Base-by-base conservation (phyloP, 768 basidiomycete species). In the Hygrocybe coccinea region DNA sequence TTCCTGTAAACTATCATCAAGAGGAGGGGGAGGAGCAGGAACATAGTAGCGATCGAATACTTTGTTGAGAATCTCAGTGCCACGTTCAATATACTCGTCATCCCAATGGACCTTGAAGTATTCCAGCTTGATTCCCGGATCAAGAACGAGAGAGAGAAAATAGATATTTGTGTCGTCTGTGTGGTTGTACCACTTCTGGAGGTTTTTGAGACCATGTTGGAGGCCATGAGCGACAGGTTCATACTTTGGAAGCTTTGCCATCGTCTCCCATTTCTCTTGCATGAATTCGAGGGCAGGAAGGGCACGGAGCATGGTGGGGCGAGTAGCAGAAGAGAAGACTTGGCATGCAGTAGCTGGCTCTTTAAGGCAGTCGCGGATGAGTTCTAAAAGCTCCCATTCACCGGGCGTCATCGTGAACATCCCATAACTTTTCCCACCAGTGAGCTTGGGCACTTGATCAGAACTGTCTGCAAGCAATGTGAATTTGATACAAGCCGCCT, bases 261-360 rank as follows among this genome's bases (percentile, higher is more conserved):
- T 57, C 5, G 48, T 63, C 2, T 29, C 50, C 69, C 66, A 69
- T 2, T 47, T 25, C 2, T 50, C 33, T 36, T 39, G 50, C 9
- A 71, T 57, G 19, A 24, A 62, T 37, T 70, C 67, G 14, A 68
- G 56, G 45, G 59, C 54, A n/a, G 68, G 68, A 17, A 71, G 64
- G 1, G 62, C 60, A 37, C 58, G 55, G 56, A 59, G 67, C 8
- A 69, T 49, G 0, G 62, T 71, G 1, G 67, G 66, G 8, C 60
- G 45, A 1, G 41, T 60, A 41, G 63, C 58, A 12, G 56, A 62
- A 3, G 67, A 70, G 50, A 69, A 70, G 2, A 54, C 49, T 7
- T 59, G 33, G 48, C 68, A 62, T 7, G 59, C 67, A n/a, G 43
- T 56, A 3, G 50, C 35, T 2, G 65, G 64, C 46, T 67, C 67